Conservation (phyloP, 306 rosid genomes). For the Calophaca sinica region DNA sequence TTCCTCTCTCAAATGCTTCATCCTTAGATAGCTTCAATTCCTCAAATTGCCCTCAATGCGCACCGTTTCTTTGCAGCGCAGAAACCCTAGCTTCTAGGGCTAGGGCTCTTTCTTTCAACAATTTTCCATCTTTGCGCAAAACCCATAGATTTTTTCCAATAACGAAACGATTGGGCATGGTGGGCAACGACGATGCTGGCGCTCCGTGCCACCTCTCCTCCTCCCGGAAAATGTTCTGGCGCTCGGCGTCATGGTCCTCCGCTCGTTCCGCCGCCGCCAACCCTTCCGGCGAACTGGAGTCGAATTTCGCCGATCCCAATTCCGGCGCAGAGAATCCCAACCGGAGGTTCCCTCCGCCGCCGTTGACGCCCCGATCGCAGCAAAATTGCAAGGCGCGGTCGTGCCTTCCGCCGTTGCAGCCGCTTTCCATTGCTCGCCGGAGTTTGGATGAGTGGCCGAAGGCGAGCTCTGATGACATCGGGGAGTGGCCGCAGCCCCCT, state of each 20-base stretch:
- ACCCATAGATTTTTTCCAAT: neutral
- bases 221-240: constrained; percentile 79
- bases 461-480: constrained; percentile 93
- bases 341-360: constrained; percentile 74
- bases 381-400: constrained; percentile 87
- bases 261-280: constrained; percentile 64
- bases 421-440: constrained; percentile 88
- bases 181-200: constrained; percentile 82
- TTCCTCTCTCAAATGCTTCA: neutral
- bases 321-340: constrained; percentile 43
- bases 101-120: constrained; percentile 26
- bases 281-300: constrained; percentile 51
- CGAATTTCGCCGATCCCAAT: constrained; percentile 64
- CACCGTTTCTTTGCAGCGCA: constrained; percentile 29
- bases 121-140: neutral
- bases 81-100: constrained; percentile 39
- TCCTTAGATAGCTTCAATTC: constrained; percentile 4
- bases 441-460: constrained; percentile 99
- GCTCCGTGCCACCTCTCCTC: constrained; percentile 62
- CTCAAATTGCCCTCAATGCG: constrained; percentile 44
- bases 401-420: constrained; percentile 89
- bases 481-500: constrained; percentile 97
- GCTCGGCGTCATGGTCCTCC: constrained; percentile 92
- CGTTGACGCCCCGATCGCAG: constrained; percentile 91
- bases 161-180: constrained; percentile 62